Evolutionary conservation across 2,329 filamentous ascomycete species (phyloP), one percentile per base, ranked within the genome.

Genomic region (Colletotrichum sp.): DNA sequence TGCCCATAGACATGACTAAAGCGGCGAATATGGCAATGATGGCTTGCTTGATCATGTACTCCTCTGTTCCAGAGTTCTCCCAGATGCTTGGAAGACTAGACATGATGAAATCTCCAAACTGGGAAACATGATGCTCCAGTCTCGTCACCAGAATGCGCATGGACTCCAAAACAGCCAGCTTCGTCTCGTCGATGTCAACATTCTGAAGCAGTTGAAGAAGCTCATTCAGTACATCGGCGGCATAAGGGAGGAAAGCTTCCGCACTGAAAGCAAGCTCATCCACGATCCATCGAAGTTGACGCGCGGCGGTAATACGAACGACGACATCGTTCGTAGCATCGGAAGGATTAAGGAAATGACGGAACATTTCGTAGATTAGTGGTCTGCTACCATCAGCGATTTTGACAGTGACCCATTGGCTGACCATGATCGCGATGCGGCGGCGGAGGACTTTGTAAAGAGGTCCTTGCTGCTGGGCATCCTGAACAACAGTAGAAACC

Each of bases 41-140:
- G 2, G 95, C 93, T 84, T 98, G 96, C 84, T 99, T 99, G 89
- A 98, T 94, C 84, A 99, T 92, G 84, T 96, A 95, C 81, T 97
- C 95, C 76, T 98, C 94, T 3, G 87, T 85, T 1, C 93, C 95
- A 4, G 95, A 95, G 68, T 93, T 92, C 76, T 95, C 93, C 97
- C 97, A 99, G 1, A 99, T 89, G 6, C 89, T 89, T 0, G 96
- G 96, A 8, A 99, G 89, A 15, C 96, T 90, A 2, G 91, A 89
- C 84, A 99, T 93, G 76, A 99, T 94, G 75, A 93, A 92, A 80
- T 98, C 95, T 7, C 95, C 95, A 77, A 93, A 93, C 62, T 89
- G 89, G 1, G 88, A 85, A 3, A 93, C 93, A 78, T 95, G 89
- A 39, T 93, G 90, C 80, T 98, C 97, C 87, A 99, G 91, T 67